These are phyloP conservation scores for Bothriochloa decipiens DNA, from an alignment of 176 grass and related monocot species.

Conservation along the genomic window DNA sequence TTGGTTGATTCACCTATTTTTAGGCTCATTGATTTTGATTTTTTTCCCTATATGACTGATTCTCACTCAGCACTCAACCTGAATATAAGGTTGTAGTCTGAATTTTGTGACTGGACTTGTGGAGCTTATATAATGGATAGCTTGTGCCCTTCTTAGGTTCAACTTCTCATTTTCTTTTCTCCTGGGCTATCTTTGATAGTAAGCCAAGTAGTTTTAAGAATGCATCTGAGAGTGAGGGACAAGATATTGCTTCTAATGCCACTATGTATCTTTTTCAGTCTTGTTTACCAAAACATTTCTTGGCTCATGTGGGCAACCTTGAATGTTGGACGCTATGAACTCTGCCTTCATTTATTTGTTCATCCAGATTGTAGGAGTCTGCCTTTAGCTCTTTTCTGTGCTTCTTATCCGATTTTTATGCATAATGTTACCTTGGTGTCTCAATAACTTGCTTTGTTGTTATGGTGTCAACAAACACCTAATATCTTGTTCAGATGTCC, in stretches of 20 bases:
- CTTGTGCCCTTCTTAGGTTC: background rate
- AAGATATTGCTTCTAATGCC: conserved; percentile 12
- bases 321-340: conserved; percentile 16
- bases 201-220: background rate
- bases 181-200: background rate
- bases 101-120: background rate
- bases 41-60: background rate
- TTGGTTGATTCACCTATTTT: background rate
- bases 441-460: background rate
- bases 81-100: background rate
- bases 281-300: conserved; percentile 9
- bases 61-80: background rate
- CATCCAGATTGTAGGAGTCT: conserved; percentile 4
- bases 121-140: background rate
- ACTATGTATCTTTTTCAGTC: background rate
- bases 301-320: conserved; percentile 8
- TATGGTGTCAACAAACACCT: background rate
- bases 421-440: background rate
- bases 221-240: background rate
- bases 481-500: background rate
- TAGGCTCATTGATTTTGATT: background rate
- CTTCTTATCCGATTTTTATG: background rate
- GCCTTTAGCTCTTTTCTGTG: conserved; percentile 2
- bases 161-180: background rate
- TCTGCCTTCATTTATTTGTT: conserved; percentile 5